Percentiles rank a stretch among this genome's conserved stretches.
phyloP scores from a whole-genome alignment of 2,329 filamentous ascomycete species.

The Cladorrhinum sp. region DNA sequence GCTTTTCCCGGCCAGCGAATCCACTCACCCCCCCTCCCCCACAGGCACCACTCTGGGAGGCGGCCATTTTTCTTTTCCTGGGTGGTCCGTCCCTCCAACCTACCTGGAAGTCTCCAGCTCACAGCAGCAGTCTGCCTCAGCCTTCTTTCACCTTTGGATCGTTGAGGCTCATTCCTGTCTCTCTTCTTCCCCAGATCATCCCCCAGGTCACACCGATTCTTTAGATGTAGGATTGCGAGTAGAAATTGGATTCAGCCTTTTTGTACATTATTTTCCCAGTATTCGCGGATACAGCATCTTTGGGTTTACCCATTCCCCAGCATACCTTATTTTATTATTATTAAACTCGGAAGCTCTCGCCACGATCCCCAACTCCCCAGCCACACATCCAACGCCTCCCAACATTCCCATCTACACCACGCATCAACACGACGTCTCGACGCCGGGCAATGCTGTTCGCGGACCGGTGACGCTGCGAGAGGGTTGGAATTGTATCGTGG shows the following conservation, averaged over 20 bases:
- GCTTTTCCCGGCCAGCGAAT: constrained; percentile 1
- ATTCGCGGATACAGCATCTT: constrained; percentile 3
- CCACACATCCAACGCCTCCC: constrained; percentile 31
- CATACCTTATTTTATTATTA: too few relatives aligned
- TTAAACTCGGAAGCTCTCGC: constrained; percentile 31
- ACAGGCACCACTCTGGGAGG: not conserved
- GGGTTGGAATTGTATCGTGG: constrained; percentile 11
- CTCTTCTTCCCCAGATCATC: constrained; percentile 2
- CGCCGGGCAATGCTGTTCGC: constrained; percentile 26
- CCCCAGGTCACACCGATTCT: constrained; percentile 8
- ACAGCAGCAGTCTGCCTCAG: constrained; percentile 10
- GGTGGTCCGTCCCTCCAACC: not conserved
- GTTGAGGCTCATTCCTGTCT: constrained; percentile 13
- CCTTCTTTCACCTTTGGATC: constrained; percentile 11
- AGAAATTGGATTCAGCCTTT: constrained; percentile 3
- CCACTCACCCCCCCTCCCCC: too few relatives aligned
- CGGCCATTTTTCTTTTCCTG: constrained; percentile 8
- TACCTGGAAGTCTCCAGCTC: not conserved
- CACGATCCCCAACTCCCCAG: constrained; percentile 32
- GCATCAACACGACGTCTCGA: constrained; percentile 15
- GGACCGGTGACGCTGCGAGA: constrained; percentile 22
- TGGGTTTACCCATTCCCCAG: constrained; percentile 11
- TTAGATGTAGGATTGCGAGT: not conserved
- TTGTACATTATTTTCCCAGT: not conserved
- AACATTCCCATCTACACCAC: constrained; percentile 26